Percentiles rank a stretch among this genome's conserved stretches.
Conservation (phyloP, 176 grass and related monocot species). For the Juncus inflexus region DNA sequence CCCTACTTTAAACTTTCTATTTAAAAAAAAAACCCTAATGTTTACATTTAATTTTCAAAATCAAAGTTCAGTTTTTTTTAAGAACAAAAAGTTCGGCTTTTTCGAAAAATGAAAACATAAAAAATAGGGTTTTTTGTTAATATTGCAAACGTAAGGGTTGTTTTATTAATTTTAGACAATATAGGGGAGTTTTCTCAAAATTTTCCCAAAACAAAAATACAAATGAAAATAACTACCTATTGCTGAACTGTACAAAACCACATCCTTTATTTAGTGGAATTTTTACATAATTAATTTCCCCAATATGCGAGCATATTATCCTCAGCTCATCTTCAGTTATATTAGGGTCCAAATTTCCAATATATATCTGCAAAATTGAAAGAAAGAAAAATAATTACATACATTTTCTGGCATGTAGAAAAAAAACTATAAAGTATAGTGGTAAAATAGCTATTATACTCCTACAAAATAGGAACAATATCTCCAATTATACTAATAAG, state of each 20-base stretch:
- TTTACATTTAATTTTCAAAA: no score
- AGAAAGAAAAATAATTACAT: no score
- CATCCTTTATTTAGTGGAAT: slow-evolving; percentile 94
- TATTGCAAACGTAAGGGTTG: background rate
- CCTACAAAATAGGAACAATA: background rate
- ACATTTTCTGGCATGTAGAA: background rate
- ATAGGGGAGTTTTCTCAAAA: background rate
- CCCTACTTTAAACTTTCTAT: no score
- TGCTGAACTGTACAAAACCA: slow-evolving; percentile 78
- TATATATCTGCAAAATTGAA: slow-evolving; percentile 70
- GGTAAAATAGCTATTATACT: background rate
- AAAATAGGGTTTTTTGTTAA: background rate
- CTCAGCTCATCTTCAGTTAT: slow-evolving; percentile 87
- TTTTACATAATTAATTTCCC: slow-evolving; percentile 89
- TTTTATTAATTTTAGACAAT: background rate
- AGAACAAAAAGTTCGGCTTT: no score
- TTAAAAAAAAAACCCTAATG: no score
- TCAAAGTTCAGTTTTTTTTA: no score
- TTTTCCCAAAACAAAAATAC: slow-evolving; percentile 29
- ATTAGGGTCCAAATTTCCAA: slow-evolving; percentile 91
- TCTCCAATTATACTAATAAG: no score
- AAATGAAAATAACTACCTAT: slow-evolving; percentile 37
- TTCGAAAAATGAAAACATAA: no score
- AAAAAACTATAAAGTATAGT: background rate
- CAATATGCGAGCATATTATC: slow-evolving; percentile 74